Base-by-base conservation (phyloP, 2,329 filamentous ascomycete species). In the Pseudogymnoascus sp. region DNA sequence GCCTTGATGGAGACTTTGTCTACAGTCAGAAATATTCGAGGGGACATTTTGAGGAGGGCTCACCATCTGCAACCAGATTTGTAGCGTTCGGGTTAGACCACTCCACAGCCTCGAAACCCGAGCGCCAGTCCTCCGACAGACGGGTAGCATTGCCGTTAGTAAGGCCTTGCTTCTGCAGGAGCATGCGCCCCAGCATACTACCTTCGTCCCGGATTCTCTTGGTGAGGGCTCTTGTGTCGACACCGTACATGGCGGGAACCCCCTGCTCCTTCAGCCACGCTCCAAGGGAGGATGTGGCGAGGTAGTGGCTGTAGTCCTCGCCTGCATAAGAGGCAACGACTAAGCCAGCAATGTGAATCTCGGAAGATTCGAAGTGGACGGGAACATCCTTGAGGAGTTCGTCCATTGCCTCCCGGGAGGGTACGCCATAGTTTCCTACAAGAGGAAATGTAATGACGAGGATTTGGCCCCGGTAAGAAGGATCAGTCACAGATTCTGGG, bases 341-440 rank as follows among this genome's bases (percentile, higher is more conserved):
- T 64, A 99, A 84, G 75, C 92, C 95, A 59, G 93, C 90, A 72
- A 97, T 89, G 78, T 99, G 95, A 66, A 99, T 97, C 77, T 96
- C 81, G 40, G 83, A 88, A 42, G 93, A 90, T 78, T 99, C 95
- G 74, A 99, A 97, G 78, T 97, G 84, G 67, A 91, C 92, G 33
- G 93, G 93, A 63, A 97, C 83, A 72, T 93, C 89, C 72, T 88
- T 85, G 60, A 97, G 85, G 62, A 97, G 82, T 74, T 91, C 86
- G 75, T 97, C 93, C 78, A 91, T 83, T 62, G 88, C 85, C 67
- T 96, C 89, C 69, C 93, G 84, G 59, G 91, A 91, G 62, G 95
- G 95, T 29, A 97, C 95, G 75, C 93, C 93, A 79, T 99, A 99
- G 82, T 97, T 99, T 76, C 93, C 93, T 65, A 96, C 89, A 40